A percentile compares a stretch with the other conserved stretches of the same genome.
phyloP scores from a whole-genome alignment of 108 stramenopile genomes.

The Nitzschia sp. region DNA sequence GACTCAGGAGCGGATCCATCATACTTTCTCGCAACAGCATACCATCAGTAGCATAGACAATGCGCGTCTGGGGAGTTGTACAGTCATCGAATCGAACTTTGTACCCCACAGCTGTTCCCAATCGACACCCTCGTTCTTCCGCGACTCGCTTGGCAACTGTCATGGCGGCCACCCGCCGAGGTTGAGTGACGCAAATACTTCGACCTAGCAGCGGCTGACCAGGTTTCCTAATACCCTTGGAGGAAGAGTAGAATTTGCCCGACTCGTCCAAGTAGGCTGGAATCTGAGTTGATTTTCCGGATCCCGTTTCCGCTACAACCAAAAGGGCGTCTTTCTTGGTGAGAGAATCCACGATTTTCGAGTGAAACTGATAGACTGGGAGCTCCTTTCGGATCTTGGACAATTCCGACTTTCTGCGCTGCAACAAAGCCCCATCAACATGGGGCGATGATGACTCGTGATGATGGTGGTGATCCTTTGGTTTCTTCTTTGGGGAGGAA shows the following conservation, averaged over 20 bases:
- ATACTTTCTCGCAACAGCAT: constrained; percentile 96
- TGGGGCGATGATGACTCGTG: background rate
- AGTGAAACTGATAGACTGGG: constrained; percentile 68
- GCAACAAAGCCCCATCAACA: constrained; percentile 3
- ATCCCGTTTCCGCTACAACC: constrained; percentile 77
- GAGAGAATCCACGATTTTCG: constrained; percentile 51
- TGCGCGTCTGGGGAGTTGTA: constrained; percentile 66
- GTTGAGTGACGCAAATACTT: constrained; percentile 89
- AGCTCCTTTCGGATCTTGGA: constrained; percentile 36
- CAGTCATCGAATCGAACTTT: constrained; percentile 95
- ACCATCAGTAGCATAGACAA: constrained; percentile 96
- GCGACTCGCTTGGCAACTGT: constrained; percentile 92
- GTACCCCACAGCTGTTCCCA: constrained; percentile 85
- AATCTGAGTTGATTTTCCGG: constrained; percentile 86
- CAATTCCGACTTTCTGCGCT: constrained; percentile 21
- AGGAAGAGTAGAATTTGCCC: constrained; percentile 32
- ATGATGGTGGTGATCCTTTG: background rate
- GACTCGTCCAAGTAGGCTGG: constrained; percentile 64
- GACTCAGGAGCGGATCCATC: constrained; percentile 73
- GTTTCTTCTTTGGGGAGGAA: background rate
- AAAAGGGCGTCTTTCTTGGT: constrained; percentile 61
- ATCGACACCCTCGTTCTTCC: constrained; percentile 74
- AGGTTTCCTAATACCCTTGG: constrained; percentile 7
- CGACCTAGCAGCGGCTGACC: constrained; percentile 27
- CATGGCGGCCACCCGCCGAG: constrained; percentile 95